These are phyloP conservation scores for Chytridium lagenaria DNA, from an alignment of 371 early-diverging fungal species.

Conservation along the genomic window DNA sequence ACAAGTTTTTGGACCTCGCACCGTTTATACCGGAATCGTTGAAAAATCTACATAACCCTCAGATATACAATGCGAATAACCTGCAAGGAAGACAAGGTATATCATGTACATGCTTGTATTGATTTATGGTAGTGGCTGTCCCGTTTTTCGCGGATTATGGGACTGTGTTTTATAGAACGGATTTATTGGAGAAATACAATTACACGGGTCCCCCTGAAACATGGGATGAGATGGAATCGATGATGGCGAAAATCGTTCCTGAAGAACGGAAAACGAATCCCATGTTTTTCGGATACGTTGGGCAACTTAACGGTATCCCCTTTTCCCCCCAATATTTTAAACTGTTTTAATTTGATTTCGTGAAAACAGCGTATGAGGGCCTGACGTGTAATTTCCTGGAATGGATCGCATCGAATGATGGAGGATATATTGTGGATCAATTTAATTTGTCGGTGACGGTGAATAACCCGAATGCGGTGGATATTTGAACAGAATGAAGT, in stretches of 20 bases:
- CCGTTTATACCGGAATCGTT: not conserved
- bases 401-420: conserved; percentile 20
- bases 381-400: conserved; percentile 40
- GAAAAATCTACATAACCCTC: not conserved
- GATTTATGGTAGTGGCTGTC: conserved; percentile 3
- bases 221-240: conserved; percentile 42
- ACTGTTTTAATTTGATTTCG: no score
- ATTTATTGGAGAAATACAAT: conserved; percentile 35
- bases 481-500: conserved; percentile 9
- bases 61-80: not conserved
- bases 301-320: conserved; percentile 34
- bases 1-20: not conserved
- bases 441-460: not conserved
- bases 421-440: conserved; percentile 18
- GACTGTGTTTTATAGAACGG: conserved; percentile 33
- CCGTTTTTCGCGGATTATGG: conserved; percentile 34
- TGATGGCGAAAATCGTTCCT: conserved; percentile 15
- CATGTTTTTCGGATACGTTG: conserved; percentile 26
- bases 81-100: conserved; percentile 1
- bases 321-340: no score
- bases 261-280: conserved; percentile 12
- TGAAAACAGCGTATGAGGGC: conserved; percentile 33
- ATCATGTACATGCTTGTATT: not conserved
- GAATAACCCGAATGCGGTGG: not conserved
- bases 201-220: conserved; percentile 21